Evolutionary conservation across 2,329 filamentous ascomycete genomes (phyloP).

Genomic region (Beauveria sp.): DNA sequence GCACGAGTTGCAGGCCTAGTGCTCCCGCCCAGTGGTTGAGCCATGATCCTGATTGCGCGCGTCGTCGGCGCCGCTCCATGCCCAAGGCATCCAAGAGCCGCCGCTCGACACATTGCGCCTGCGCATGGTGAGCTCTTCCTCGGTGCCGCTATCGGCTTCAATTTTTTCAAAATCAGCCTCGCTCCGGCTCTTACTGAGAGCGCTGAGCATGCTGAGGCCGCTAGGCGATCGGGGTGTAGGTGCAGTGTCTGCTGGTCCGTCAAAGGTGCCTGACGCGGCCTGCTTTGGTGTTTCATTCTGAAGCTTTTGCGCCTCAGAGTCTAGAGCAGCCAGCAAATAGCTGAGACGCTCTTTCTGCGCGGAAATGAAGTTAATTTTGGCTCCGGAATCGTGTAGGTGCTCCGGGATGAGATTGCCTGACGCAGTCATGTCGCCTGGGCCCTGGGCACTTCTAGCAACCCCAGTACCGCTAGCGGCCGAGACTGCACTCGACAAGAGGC

Average conservation of each 20-base stretch:
- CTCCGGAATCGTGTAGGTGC: conserved; percentile 52
- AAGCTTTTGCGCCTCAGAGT: conserved; percentile 65
- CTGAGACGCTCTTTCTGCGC: conserved; percentile 72
- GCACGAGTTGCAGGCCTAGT: conserved; percentile 19
- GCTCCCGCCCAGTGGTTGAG: conserved; percentile 33
- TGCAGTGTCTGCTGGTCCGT: conserved; percentile 24
- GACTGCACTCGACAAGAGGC: conserved; percentile 67
- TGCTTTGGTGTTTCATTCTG: conserved; percentile 27
- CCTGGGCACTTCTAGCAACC: conserved; percentile 21
- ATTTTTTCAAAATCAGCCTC: conserved; percentile 88
- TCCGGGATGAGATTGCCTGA: conserved; percentile 63
- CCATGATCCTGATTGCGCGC: conserved; percentile 17
- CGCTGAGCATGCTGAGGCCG: conserved; percentile 43
- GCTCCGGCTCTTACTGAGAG: conserved; percentile 71
- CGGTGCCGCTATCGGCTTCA: conserved; percentile 62
- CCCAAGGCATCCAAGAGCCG: conserved; percentile 43
- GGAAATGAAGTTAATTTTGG: conserved; percentile 68
- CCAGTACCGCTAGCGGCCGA: conserved; percentile 48
- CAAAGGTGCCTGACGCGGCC: conserved; percentile 17
- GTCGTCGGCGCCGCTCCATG: conserved; percentile 26
- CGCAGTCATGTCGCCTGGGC: conserved; percentile 17
- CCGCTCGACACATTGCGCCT: conserved; percentile 21
- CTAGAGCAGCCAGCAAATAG: conserved; percentile 67
- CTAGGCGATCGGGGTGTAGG: conserved; percentile 35
- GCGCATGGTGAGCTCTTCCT: conserved; percentile 37